These are phyloP conservation scores for Schrenkiella parvula DNA, from an alignment of 345 rosid species.

Conservation along the genomic window DNA sequence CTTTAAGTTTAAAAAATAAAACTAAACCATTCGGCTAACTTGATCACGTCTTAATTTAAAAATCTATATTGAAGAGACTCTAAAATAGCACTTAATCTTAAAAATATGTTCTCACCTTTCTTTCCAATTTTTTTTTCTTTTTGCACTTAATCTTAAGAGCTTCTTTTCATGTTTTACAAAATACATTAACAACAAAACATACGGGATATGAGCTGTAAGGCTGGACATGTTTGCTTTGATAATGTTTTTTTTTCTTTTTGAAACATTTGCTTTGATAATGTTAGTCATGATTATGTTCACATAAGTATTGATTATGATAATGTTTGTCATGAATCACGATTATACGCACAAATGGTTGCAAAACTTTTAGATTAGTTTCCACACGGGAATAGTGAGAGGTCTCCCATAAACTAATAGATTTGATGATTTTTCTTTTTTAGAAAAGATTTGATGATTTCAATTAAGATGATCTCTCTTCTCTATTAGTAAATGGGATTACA, in stretches of 20 bases:
- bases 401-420: not conserved
- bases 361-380: not conserved
- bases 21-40: not conserved
- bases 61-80: not conserved
- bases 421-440: too few relatives aligned
- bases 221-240: not conserved
- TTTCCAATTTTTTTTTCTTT: not conserved
- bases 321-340: not conserved
- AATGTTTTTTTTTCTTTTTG: too few relatives aligned
- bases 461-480: not conserved
- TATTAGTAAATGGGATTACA: not conserved
- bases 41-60: not conserved
- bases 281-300: not conserved
- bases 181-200: not conserved
- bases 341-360: not conserved
- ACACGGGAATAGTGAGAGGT: not conserved
- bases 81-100: not conserved
- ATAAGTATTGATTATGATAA: not conserved
- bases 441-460: not conserved
- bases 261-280: not conserved
- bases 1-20: too few relatives aligned
- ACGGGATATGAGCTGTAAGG: not conserved
- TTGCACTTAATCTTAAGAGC: not conserved
- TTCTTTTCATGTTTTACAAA: not conserved
- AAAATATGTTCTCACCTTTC: not conserved